Conservation (phyloP, 257 asterid genomes). For the Avicennia marina region DNA sequence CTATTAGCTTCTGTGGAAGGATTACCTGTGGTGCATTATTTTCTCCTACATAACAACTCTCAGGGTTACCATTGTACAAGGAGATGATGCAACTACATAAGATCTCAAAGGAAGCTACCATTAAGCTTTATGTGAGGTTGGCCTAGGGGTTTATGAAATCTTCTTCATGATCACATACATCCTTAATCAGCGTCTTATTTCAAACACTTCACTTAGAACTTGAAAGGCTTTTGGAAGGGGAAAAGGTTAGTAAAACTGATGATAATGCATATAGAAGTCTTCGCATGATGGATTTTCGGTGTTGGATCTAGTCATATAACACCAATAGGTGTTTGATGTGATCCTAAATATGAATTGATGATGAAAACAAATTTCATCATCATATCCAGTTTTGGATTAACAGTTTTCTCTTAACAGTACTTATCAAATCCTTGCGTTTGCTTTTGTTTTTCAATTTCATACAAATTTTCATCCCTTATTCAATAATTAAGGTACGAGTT, state of each 20-base stretch:
- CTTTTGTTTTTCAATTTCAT: background rate
- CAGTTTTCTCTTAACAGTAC: background rate
- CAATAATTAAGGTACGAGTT: background rate
- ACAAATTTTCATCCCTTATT: background rate
- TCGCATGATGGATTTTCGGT: background rate
- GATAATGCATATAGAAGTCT: constrained; percentile 1
- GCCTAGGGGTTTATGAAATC: background rate
- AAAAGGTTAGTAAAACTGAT: constrained; percentile 7
- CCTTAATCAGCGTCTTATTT: constrained; percentile 5
- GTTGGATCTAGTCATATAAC: background rate
- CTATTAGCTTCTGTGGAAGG: too few species aligned
- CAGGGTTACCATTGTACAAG: too few species aligned
- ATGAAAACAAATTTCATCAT: background rate
- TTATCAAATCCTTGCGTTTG: too few species aligned
- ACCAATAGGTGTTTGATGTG: background rate
- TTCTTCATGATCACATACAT: background rate
- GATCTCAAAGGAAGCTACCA: constrained; percentile 5
- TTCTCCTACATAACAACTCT: too few species aligned
- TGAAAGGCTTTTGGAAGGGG: background rate
- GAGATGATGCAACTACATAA: background rate
- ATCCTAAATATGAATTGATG: constrained; percentile 10
- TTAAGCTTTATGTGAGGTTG: background rate
- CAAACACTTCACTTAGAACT: background rate
- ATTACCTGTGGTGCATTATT: too few species aligned
- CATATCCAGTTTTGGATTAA: background rate